Percentiles rank a stretch among this genome's conserved stretches.
phyloP scores from a whole-genome alignment of 2,329 filamentous ascomycete species.

The Juglanconis juglandina region DNA sequence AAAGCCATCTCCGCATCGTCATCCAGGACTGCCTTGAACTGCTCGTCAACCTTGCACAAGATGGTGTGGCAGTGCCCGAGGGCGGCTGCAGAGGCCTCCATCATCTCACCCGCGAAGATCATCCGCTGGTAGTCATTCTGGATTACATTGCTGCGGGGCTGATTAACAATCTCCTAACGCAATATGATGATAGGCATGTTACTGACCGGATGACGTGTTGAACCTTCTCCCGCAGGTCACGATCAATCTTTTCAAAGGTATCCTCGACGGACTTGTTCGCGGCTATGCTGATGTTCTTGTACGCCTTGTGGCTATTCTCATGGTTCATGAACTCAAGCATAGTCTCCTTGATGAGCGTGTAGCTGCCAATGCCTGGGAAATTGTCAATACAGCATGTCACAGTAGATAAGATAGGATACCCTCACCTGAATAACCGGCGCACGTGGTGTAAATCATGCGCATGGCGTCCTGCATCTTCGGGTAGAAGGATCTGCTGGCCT shows the following conservation, averaged over 20 bases:
- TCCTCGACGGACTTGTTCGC: not conserved
- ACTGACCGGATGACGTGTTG: not conserved
- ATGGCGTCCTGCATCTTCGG: conserved; percentile 1
- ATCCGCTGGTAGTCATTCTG: not conserved
- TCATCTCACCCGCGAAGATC: not conserved
- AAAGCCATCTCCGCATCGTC: not conserved
- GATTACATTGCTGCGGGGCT: not conserved
- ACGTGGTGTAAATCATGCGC: not conserved
- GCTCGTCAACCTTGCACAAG: conserved; percentile 2
- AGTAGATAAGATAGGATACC: not conserved
- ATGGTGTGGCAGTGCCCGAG: conserved; percentile 1
- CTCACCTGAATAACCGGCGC: not conserved
- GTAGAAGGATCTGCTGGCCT: not conserved
- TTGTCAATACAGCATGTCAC: not conserved
- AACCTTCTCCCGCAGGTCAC: not conserved
- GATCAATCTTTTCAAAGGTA: not conserved
- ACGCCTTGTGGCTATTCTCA: not conserved
- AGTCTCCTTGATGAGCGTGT: not conserved
- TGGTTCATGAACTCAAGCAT: not conserved
- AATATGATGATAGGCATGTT: too few relatives aligned
- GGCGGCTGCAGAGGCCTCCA: conserved; percentile 5
- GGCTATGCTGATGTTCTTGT: not conserved
- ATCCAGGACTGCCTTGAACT: conserved; percentile 1
- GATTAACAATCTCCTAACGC: not conserved
- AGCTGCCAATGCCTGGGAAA: not conserved